Conservation (phyloP, 2,329 filamentous ascomycete species). For the Elsinoe batatas region DNA sequence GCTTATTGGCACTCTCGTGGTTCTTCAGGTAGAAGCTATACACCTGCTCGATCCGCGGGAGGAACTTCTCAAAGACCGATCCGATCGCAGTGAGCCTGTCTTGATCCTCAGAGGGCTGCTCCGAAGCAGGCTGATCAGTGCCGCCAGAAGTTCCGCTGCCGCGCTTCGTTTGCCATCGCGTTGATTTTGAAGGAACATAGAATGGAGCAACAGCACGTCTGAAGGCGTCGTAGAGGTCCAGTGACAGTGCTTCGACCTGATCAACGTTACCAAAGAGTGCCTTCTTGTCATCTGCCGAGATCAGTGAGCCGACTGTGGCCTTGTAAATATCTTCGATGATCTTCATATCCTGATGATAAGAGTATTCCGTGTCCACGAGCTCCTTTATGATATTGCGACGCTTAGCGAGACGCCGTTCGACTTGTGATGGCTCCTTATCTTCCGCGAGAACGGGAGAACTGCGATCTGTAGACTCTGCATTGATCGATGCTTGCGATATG, state of each 20-base stretch:
- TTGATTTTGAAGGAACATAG: slow-evolving; percentile 56
- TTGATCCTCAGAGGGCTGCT: slow-evolving; percentile 39
- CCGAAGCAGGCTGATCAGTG: slow-evolving; percentile 22
- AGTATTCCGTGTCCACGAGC: slow-evolving; percentile 82
- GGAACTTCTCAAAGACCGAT: slow-evolving; percentile 46
- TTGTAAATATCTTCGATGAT: slow-evolving; percentile 97
- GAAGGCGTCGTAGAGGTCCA: slow-evolving; percentile 65
- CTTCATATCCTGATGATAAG: slow-evolving; percentile 90
- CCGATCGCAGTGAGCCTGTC: slow-evolving; percentile 51
- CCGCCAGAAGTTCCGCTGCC: slow-evolving; percentile 37
- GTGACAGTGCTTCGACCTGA: slow-evolving; percentile 80
- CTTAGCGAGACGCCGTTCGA: slow-evolving; percentile 61
- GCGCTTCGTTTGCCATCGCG: slow-evolving; percentile 45
- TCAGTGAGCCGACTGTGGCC: slow-evolving; percentile 66
- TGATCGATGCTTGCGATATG: slow-evolving; percentile 22
- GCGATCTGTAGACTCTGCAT: slow-evolving; percentile 18
- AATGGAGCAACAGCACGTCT: slow-evolving; percentile 72
- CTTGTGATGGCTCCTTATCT: slow-evolving; percentile 24
- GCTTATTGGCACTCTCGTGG: slow-evolving; percentile 53
- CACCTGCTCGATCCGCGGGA: slow-evolving; percentile 52
- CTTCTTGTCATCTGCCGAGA: slow-evolving; percentile 76
- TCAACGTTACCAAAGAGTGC: slow-evolving; percentile 87
- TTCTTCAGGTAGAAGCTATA: slow-evolving; percentile 58
- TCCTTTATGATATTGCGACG: slow-evolving; percentile 83
- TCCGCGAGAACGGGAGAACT: slow-evolving; percentile 21